Evolutionary conservation across 305 asterid genomes (phyloP), one percentile per base, ranked within the genome.

Genomic region (Caryopteris hybrid): DNA sequence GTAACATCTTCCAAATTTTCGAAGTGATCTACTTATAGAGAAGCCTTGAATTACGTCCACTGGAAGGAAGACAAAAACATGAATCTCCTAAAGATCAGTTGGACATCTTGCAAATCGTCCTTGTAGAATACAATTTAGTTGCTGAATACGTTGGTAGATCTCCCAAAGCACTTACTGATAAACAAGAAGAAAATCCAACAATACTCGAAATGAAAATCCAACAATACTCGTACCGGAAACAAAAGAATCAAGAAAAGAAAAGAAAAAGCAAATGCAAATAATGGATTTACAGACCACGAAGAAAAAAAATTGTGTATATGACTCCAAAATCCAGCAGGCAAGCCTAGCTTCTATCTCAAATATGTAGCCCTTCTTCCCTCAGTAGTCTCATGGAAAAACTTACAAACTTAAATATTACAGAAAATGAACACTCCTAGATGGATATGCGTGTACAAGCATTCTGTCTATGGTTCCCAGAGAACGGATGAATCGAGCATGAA

Each of bases 251-350:
- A n/a, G 3, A 34, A 36, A 9, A 38, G 36, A 58, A 47, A 13
- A 17, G 2, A 33, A 45, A 13, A 29, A 29, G 43, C 12, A 21
- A 47, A 10, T 58, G 14, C 25, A 61, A 68, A 34, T 36, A 62
- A 57, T 39, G 57, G 4, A 70, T 64, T 64, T 76, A 52, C 77
- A 71, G 20, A 54, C 42, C 45, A 14, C 17, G 17, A 13, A 47
- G 4, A 46, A 10, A 43, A 1, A 21, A 0, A 46, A 4, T 14
- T 18, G 43, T 6, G 43, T n/a, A 7, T 6, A 1, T 1, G 11
- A 13, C 66, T 60, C 33, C 54, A 53, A 66, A 42, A 52, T 53
- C 47, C 65, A 53, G 58, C 67, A 59, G 18, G 50, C 14, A 56
- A 9, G 51, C 18, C 23, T 34, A 21, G 39, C 58, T 46, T 39